phyloP scores from a whole-genome alignment of 78 protist species.

The Neovahlkampfia damariscottae region DNA sequence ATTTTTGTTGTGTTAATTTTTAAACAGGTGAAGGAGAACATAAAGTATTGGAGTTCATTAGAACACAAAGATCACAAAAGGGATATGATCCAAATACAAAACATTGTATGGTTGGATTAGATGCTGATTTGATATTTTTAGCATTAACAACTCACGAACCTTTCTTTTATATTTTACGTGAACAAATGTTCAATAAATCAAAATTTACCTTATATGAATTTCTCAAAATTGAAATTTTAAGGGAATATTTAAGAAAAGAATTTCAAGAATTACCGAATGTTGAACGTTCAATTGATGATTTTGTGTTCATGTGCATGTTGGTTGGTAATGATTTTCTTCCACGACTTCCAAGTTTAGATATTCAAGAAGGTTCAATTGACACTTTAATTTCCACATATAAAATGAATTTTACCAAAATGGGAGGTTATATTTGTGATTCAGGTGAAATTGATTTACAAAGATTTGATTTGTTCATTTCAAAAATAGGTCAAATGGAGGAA shows the following conservation, averaged over 20 bases:
- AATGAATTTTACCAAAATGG: slow-evolving; percentile 27
- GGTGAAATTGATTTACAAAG: slow-evolving; percentile 39
- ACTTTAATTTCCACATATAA: slow-evolving; percentile 55
- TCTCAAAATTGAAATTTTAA: slow-evolving; percentile 3
- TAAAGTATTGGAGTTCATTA: slow-evolving; percentile 93
- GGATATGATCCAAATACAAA: slow-evolving; percentile 73
- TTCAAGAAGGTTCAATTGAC: slow-evolving; percentile 82
- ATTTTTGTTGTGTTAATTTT: background rate
- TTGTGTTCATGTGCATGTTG: slow-evolving; percentile 85
- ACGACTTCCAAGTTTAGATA: slow-evolving; percentile 88
- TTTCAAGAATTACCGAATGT: slow-evolving; percentile 42
- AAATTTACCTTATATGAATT: background rate
- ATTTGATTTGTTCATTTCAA: slow-evolving; percentile 23
- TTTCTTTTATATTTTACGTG: slow-evolving; percentile 82
- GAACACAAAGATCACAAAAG: slow-evolving; percentile 54
- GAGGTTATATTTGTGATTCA: slow-evolving; percentile 67
- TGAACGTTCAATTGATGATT: slow-evolving; percentile 94
- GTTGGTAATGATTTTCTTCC: slow-evolving; percentile 99
- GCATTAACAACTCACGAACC: slow-evolving; percentile 98
- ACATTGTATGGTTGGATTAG: slow-evolving; percentile 79
- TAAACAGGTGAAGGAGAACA: slow-evolving; percentile 99
- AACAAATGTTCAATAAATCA: slow-evolving; percentile 28
- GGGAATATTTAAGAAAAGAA: slow-evolving; percentile 21
- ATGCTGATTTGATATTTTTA: slow-evolving; percentile 98
- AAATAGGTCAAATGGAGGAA: slow-evolving; percentile 34